These are phyloP conservation scores for Cyberlindnera amylophila DNA, from an alignment of 805 yeast genomes.

Conservation along the genomic window DNA sequence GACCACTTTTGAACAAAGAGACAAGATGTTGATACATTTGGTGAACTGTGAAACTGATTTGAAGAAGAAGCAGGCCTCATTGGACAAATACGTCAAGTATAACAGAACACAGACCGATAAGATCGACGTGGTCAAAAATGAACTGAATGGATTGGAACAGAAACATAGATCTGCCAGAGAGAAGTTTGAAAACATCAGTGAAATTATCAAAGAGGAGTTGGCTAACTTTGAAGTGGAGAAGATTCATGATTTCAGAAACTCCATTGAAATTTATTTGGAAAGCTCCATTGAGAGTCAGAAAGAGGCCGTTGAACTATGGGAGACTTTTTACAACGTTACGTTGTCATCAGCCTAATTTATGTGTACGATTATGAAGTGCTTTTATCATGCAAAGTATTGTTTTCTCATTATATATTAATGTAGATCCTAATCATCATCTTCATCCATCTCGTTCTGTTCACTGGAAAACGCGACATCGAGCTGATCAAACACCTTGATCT, in stretches of 20 bases:
- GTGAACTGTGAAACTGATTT: slow-evolving; percentile 47
- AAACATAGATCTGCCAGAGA: slow-evolving; percentile 51
- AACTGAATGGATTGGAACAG: slow-evolving; percentile 51
- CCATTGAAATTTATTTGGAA: slow-evolving; percentile 87
- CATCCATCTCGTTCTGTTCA: slow-evolving; percentile 26
- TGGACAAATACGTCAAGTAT: slow-evolving; percentile 43
- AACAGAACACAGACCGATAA: slow-evolving; percentile 61
- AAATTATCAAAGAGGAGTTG: slow-evolving; percentile 64
- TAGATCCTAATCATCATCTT: slow-evolving; percentile 2
- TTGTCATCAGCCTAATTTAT: slow-evolving; percentile 17
- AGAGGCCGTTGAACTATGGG: slow-evolving; percentile 86
- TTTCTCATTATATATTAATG: background rate
- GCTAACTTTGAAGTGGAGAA: slow-evolving; percentile 66
- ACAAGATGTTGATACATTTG: slow-evolving; percentile 47
- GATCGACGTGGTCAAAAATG: slow-evolving; percentile 51
- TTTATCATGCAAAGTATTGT: background rate
- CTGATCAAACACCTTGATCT: slow-evolving; percentile 26
- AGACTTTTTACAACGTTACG: slow-evolving; percentile 70
- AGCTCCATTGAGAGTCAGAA: slow-evolving; percentile 90
- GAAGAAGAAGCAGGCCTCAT: slow-evolving; percentile 41
- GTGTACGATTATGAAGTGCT: slow-evolving; percentile 4
- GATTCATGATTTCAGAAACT: slow-evolving; percentile 78
- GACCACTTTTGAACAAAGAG: slow-evolving; percentile 69
- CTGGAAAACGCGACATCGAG: slow-evolving; percentile 30
- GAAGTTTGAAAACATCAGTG: slow-evolving; percentile 61